phyloP scores from a whole-genome alignment of 495 filamentous ascomycete genomes.

The Filosporella fistucella region DNA sequence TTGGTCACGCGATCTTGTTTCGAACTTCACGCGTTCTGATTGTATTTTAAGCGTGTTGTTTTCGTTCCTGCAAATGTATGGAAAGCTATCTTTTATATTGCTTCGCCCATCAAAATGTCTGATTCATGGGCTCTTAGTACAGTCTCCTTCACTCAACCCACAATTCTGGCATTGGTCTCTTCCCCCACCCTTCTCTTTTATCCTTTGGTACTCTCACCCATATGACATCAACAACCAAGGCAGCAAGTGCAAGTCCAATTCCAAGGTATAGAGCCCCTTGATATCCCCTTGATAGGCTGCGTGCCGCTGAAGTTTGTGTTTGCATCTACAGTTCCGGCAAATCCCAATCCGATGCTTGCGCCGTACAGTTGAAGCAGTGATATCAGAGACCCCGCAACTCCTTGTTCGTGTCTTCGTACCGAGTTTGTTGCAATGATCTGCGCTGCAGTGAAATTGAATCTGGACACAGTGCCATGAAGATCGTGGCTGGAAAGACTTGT shows the following conservation, averaged over 20 bases:
- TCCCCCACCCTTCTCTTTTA: constrained; percentile 39
- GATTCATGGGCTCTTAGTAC: no score
- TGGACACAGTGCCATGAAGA: constrained; percentile 41
- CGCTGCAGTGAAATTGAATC: constrained; percentile 45
- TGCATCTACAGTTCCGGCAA: constrained; percentile 45
- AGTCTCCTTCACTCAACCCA: no score
- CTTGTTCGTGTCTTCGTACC: constrained; percentile 43
- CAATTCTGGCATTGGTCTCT: no score
- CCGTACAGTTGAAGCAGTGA: constrained; percentile 44
- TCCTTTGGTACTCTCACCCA: constrained; percentile 38
- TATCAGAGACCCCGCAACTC: constrained; percentile 43
- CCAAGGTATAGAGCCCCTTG: constrained; percentile 39
- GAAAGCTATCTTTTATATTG: no score
- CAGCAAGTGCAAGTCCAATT: constrained; percentile 35
- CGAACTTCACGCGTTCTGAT: no score
- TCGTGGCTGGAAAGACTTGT: constrained; percentile 42
- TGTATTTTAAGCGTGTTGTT: no score
- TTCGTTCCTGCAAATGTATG: no score
- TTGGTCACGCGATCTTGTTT: no score
- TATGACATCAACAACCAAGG: constrained; percentile 34
- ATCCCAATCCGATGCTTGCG: constrained; percentile 42
- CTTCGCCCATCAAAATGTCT: no score
- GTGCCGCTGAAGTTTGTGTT: constrained; percentile 22
- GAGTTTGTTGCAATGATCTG: constrained; percentile 52
- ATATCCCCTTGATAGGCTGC: constrained; percentile 30